phyloP scores from a whole-genome alignment of 305 asterid genomes.

The Rubia tinctorum region DNA sequence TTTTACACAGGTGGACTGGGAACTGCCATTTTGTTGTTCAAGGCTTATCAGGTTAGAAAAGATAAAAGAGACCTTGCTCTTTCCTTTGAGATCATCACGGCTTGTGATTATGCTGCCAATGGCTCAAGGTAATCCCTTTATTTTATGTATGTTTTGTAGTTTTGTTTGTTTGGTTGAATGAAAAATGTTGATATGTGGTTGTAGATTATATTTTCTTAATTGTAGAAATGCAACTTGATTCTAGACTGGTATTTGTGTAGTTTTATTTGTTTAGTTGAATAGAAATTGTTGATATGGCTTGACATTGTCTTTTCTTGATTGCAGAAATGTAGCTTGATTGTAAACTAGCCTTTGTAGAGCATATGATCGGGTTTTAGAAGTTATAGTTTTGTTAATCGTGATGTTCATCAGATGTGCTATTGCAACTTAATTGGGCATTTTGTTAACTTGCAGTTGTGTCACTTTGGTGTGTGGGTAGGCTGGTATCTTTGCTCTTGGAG shows the following conservation, averaged over 20 bases:
- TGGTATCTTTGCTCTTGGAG: constrained; percentile 82
- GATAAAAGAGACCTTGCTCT: constrained; percentile 51
- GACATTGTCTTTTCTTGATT: background rate
- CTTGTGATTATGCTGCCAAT: constrained; percentile 55
- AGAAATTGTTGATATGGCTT: background rate
- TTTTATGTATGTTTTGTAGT: background rate
- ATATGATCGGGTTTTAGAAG: background rate
- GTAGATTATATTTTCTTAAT: background rate
- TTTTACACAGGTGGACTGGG: constrained; percentile 22
- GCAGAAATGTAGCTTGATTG: no score
- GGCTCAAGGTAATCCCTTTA: constrained; percentile 45
- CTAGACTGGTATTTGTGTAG: background rate
- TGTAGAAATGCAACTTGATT: background rate
- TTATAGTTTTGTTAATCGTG: background rate
- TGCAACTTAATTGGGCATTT: background rate
- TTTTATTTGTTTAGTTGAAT: background rate
- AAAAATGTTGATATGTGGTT: background rate
- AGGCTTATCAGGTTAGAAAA: constrained; percentile 56
- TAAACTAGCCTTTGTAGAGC: background rate
- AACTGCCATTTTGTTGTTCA: constrained; percentile 75
- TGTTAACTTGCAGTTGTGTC: constrained; percentile 50
- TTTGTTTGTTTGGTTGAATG: background rate
- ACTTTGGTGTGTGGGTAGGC: constrained; percentile 77
- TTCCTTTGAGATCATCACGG: constrained; percentile 54
- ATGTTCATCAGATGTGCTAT: background rate